Evolutionary conservation across 2,329 filamentous ascomycete species (phyloP).

Genomic region (Colletotrichum sp.): DNA sequence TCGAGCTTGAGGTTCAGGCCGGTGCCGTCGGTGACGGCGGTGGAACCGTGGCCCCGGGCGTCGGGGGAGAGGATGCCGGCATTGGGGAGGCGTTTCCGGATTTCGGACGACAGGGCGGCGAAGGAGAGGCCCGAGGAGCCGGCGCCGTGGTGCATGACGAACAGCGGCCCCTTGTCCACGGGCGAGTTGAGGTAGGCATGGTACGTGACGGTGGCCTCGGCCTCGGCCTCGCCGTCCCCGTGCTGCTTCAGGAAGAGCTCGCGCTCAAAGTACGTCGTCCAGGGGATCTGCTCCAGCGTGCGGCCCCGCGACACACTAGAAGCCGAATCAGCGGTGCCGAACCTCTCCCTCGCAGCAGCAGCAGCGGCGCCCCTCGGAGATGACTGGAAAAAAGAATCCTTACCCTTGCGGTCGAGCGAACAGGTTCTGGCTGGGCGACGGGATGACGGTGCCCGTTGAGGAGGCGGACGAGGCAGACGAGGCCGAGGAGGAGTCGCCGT

Average conservation of each 20-base stretch:
- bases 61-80: conserved; percentile 87
- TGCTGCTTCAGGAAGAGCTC: conserved; percentile 74
- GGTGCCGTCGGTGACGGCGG: conserved; percentile 49
- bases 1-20: conserved; percentile 72
- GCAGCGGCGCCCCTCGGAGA: background rate
- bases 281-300: conserved; percentile 71
- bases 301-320: conserved; percentile 43
- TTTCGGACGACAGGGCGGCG: conserved; percentile 78
- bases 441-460: conserved; percentile 89
- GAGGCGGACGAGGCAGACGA: conserved; percentile 75
- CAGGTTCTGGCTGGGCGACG: conserved; percentile 74
- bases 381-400: conserved; percentile 26
- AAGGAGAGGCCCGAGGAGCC: conserved; percentile 91
- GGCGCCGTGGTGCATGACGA: conserved; percentile 94
- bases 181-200: conserved; percentile 92
- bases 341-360: background rate
- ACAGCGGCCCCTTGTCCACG: conserved; percentile 75
- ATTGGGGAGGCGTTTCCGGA: conserved; percentile 76
- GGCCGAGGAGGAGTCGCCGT: conserved; percentile 75
- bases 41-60: conserved; percentile 84
- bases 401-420: conserved; percentile 76
- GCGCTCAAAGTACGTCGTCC: conserved; percentile 90
- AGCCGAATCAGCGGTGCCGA: conserved; percentile 1
- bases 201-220: conserved; percentile 59
- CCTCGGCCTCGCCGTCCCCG: background rate